Conservation (phyloP, 2,329 filamentous ascomycete genomes). For the Hymenoscyphus linearis region DNA sequence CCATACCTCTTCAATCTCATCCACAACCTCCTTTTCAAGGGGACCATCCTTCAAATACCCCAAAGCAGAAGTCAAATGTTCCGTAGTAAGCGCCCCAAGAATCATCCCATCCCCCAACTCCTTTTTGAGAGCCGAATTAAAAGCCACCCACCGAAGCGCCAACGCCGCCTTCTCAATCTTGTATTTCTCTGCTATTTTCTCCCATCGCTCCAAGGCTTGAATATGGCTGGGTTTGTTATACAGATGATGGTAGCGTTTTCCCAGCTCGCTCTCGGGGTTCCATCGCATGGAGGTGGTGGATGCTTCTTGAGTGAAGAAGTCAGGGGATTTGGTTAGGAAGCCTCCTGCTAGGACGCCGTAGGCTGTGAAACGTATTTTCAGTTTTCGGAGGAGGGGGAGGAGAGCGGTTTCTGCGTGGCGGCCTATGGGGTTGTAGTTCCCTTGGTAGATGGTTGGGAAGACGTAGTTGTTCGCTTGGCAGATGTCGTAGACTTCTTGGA, state of each 20-base stretch:
- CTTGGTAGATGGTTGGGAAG: slow-evolving; percentile 33
- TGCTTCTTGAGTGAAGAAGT: slow-evolving; percentile 8
- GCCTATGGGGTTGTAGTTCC: slow-evolving; percentile 29
- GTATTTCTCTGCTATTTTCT: slow-evolving; percentile 25
- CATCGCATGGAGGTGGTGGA: slow-evolving; percentile 22
- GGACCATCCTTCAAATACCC: slow-evolving; percentile 21
- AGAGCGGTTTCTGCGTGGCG: slow-evolving; percentile 56
- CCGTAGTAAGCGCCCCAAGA: slow-evolving; percentile 22
- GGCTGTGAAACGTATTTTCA: slow-evolving; percentile 38
- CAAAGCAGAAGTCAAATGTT: slow-evolving; percentile 24
- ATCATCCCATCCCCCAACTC: slow-evolving; percentile 32
- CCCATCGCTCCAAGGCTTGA: slow-evolving; percentile 28
- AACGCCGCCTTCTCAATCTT: slow-evolving; percentile 32
- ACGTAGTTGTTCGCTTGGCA: slow-evolving; percentile 28
- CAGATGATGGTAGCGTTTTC: slow-evolving; percentile 16
- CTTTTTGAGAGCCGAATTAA: slow-evolving; percentile 28
- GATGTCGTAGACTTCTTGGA: slow-evolving; percentile 31
- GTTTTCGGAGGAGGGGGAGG: slow-evolving; percentile 46
- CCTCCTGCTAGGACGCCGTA: slow-evolving; percentile 63
- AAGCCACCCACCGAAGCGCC: slow-evolving; percentile 35
- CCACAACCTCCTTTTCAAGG: slow-evolving; percentile 17
- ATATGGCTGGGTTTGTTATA: slow-evolving; percentile 25
- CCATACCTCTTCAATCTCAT: slow-evolving; percentile 23
- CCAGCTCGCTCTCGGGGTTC: slow-evolving; percentile 8
- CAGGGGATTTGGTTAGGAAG: slow-evolving; percentile 41